Conservation (phyloP, 148 eudicot genomes). For the Silene latifolia region DNA sequence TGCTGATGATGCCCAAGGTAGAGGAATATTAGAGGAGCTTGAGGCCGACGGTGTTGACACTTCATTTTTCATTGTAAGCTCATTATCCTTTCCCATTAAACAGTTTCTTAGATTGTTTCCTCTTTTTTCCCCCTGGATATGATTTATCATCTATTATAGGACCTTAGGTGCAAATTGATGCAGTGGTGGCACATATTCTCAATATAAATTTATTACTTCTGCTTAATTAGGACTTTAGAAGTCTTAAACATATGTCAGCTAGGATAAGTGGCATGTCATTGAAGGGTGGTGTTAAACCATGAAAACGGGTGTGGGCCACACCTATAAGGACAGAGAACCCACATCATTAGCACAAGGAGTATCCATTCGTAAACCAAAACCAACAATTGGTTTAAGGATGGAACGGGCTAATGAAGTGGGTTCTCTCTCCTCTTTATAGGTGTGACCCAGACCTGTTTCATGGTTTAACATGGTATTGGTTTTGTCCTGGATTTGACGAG, state of each 20-base stretch:
- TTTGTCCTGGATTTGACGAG: no score
- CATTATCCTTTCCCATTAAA: not conserved
- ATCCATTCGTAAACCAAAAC: no score
- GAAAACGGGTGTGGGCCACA: no score
- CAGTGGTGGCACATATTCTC: not conserved
- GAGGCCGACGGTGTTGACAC: slow-evolving; percentile 85
- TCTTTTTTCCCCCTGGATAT: not conserved
- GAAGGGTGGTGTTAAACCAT: not conserved
- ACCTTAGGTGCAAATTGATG: not conserved
- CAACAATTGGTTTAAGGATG: no score
- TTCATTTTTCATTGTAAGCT: slow-evolving; percentile 73
- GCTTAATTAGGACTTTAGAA: not conserved
- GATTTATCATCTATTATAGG: not conserved
- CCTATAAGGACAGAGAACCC: no score
- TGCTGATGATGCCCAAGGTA: slow-evolving; percentile 93
- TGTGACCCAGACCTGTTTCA: no score
- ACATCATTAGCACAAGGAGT: no score
- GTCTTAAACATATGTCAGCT: not conserved
- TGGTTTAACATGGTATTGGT: no score
- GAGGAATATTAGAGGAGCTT: slow-evolving; percentile 72
- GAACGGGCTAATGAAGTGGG: no score
- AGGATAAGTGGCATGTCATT: not conserved
- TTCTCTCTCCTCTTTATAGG: no score
- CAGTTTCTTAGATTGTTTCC: not conserved
- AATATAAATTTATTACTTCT: not conserved